Conservation (phyloP, 257 asterid genomes). For the Echites panduratus region DNA sequence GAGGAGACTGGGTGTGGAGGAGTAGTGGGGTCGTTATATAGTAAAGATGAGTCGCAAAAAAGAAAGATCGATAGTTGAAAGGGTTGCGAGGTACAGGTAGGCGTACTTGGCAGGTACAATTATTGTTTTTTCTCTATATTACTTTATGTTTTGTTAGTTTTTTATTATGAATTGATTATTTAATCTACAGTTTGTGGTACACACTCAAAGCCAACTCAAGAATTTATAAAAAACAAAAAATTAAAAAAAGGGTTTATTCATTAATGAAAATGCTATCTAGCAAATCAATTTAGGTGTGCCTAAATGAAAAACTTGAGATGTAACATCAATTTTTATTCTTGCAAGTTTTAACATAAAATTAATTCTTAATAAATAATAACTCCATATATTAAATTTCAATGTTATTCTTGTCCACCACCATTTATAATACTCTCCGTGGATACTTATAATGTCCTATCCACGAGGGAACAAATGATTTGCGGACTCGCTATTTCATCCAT, state of each 20-base stretch:
- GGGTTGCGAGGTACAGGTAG: slow-evolving; percentile 46
- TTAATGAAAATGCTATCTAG: background rate
- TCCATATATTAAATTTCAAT: no score
- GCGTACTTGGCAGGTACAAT: slow-evolving; percentile 52
- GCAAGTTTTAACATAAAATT: no score
- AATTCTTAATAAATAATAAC: no score
- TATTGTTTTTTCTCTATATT: slow-evolving; percentile 9
- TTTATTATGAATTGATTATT: background rate
- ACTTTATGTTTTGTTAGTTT: background rate
- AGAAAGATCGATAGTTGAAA: slow-evolving; percentile 25
- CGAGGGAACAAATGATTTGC: no score
- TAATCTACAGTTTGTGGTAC: background rate
- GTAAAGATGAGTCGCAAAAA: slow-evolving; percentile 9
- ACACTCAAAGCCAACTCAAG: background rate
- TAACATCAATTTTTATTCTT: no score
- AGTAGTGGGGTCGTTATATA: slow-evolving; percentile 9
- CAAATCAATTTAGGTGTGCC: no score
- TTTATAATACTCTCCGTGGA: no score
- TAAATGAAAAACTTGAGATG: no score
- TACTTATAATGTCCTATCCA: no score
- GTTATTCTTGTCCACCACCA: no score
- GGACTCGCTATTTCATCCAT: no score
- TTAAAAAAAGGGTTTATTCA: background rate
- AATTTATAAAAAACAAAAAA: background rate
- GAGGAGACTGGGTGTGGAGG: background rate